These are phyloP conservation scores for Rutstroemia sp. DNA, from an alignment of 2,329 filamentous ascomycete species.

Conservation along the genomic window DNA sequence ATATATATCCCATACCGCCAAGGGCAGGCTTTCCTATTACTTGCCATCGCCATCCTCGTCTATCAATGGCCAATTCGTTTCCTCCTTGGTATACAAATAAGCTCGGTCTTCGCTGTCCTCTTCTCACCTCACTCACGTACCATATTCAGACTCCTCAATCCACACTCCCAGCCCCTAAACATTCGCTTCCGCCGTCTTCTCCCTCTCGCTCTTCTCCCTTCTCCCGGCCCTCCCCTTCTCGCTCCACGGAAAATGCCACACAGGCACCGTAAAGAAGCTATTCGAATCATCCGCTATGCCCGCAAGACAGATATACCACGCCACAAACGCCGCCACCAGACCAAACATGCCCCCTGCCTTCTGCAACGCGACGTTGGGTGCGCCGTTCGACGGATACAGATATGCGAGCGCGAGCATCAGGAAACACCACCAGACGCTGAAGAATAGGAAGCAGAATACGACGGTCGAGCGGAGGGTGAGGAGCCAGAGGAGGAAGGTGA, in stretches of 20 bases:
- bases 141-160: too few relatives aligned
- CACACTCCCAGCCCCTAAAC: background rate
- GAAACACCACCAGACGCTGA: constrained; percentile 50
- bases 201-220: background rate
- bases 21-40: too few relatives aligned
- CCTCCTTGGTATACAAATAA: too few relatives aligned
- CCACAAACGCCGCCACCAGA: constrained; percentile 49
- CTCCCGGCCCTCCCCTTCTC: constrained; percentile 11
- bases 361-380: constrained; percentile 37
- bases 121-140: too few relatives aligned
- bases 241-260: constrained; percentile 25
- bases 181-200: background rate
- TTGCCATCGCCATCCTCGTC: too few relatives aligned
- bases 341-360: constrained; percentile 73
- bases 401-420: constrained; percentile 43
- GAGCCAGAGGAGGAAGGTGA: constrained; percentile 49
- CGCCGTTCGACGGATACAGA: constrained; percentile 16
- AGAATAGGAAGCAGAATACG: constrained; percentile 52
- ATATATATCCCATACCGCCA: too few relatives aligned
- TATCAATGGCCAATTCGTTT: too few relatives aligned
- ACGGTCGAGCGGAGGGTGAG: constrained; percentile 52
- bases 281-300: constrained; percentile 48
- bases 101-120: too few relatives aligned
- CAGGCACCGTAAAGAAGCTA: constrained; percentile 21
- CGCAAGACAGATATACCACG: constrained; percentile 48